Evolutionary conservation across 202 grass and related monocot species (phyloP).

Genomic region (Bolboschoenoplectus hybrid): DNA sequence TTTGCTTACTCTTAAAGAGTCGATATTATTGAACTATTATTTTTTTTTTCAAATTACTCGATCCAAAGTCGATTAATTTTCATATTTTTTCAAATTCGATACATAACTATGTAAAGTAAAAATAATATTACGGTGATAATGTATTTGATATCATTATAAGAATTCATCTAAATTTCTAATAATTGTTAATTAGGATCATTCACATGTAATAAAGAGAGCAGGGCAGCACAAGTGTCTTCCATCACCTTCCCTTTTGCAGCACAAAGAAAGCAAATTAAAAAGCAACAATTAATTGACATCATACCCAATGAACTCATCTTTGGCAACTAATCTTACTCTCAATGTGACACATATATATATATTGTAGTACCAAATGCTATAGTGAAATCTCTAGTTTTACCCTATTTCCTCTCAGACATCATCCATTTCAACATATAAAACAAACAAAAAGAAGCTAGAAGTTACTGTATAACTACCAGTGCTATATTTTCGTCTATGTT

Average conservation of each 20-base stretch:
- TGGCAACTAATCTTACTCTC: background rate
- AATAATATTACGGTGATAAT: no score
- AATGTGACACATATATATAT: background rate
- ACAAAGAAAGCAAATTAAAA: background rate
- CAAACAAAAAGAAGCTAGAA: background rate
- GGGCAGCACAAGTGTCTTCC: background rate
- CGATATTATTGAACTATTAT: no score
- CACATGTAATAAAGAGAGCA: background rate
- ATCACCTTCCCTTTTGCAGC: background rate
- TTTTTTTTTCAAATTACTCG: no score
- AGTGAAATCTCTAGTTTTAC: background rate
- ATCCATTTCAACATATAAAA: background rate
- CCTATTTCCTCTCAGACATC: background rate
- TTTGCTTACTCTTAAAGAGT: background rate
- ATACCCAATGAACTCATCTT: background rate
- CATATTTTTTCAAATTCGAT: no score
- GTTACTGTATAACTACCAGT: background rate
- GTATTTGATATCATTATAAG: no score
- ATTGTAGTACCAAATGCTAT: background rate
- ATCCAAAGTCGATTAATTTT: no score
- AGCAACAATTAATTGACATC: constrained; percentile 7
- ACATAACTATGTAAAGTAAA: no score
- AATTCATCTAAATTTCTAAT: background rate
- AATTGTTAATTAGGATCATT: background rate
- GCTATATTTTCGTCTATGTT: background rate